A percentile compares a stretch with the other conserved stretches of the same genome.
phyloP scores from a whole-genome alignment of 306 rosid genomes.

The Coriaria nepalensis region DNA sequence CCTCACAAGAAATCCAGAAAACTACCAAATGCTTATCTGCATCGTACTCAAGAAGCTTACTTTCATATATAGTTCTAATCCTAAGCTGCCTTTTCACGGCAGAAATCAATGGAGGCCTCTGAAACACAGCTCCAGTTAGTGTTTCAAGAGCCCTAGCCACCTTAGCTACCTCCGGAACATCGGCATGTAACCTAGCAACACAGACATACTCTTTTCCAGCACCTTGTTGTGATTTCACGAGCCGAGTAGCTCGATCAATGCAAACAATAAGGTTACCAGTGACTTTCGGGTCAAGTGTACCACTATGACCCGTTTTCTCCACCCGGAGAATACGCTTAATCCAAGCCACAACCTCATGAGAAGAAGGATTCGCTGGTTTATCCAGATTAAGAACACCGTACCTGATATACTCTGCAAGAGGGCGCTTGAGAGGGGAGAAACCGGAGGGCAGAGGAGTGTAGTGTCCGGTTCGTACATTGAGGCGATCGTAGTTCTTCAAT shows the following conservation, averaged over 20 bases:
- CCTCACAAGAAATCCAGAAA: conserved; percentile 64
- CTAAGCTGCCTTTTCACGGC: conserved; percentile 84
- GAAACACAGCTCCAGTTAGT: conserved; percentile 77
- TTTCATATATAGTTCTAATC: conserved; percentile 75
- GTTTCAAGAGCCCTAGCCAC: conserved; percentile 69
- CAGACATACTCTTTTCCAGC: conserved; percentile 86
- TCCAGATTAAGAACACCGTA: conserved; percentile 72
- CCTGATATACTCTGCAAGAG: conserved; percentile 49
- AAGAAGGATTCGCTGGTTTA: conserved; percentile 80
- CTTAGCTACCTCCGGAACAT: conserved; percentile 50
- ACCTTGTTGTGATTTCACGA: conserved; percentile 76
- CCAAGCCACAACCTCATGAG: conserved; percentile 86
- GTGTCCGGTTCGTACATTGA: conserved; percentile 75
- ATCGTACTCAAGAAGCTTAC: conserved; percentile 79
- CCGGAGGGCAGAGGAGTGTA: conserved; percentile 77
- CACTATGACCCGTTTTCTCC: conserved; percentile 73
- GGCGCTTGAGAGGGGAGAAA: conserved; percentile 62
- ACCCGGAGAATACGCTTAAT: conserved; percentile 65
- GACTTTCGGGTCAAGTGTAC: conserved; percentile 80
- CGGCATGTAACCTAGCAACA: conserved; percentile 56
- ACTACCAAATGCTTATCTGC: conserved; percentile 57
- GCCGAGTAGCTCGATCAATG: conserved; percentile 65
- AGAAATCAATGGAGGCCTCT: conserved; percentile 67
- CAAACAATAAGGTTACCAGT: conserved; percentile 76
- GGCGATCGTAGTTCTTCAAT: conserved; percentile 76